Evolutionary conservation across 306 rosid species (phyloP).

Genomic region (Delonix regia): DNA sequence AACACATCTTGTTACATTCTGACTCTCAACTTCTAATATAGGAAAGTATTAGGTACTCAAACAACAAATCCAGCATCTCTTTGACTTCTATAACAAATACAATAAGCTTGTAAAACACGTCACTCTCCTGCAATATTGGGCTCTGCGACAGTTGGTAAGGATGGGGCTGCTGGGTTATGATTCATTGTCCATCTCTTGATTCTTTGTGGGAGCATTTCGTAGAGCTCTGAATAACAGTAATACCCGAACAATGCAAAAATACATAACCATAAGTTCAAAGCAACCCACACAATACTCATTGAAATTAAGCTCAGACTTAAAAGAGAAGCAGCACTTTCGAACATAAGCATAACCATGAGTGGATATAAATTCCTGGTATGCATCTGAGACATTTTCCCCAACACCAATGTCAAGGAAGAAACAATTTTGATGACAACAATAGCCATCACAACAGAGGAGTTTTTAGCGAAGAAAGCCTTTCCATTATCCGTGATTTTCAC

Average conservation of each 20-base stretch:
- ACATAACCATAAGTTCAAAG: neutral
- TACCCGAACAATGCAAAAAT: neutral
- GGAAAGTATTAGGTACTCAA: too few species aligned
- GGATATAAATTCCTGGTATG: neutral
- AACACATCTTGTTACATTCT: too few species aligned
- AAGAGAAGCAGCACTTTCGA: neutral
- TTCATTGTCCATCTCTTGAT: neutral
- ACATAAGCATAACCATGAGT: neutral
- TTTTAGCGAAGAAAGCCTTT: neutral
- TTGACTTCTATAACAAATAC: too few species aligned
- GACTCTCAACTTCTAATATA: too few species aligned
- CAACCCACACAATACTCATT: neutral
- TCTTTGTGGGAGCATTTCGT: neutral
- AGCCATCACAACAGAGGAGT: neutral
- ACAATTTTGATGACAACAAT: neutral
- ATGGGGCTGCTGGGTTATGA: neutral
- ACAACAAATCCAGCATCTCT: too few species aligned
- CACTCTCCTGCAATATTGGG: neutral
- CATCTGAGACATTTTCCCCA: neutral
- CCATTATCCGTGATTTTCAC: neutral
- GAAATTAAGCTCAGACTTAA: slow-evolving; percentile 11
- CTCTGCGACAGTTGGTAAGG: neutral
- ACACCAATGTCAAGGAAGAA: neutral
- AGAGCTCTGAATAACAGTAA: neutral
- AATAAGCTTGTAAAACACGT: neutral